Base-by-base conservation (phyloP, 345 rosid genomes). In the Murraya koenigii region DNA sequence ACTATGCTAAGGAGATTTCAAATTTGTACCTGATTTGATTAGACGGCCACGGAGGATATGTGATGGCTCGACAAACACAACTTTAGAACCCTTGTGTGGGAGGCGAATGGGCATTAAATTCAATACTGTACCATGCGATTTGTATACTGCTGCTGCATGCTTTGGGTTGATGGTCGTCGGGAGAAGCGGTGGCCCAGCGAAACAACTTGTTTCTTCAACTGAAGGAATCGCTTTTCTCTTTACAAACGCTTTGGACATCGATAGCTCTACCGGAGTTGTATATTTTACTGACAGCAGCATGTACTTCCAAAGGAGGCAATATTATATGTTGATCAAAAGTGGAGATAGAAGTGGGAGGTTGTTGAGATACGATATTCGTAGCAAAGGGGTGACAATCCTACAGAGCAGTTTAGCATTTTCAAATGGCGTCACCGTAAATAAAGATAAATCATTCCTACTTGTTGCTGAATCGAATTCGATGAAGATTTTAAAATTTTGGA, bases 71-170 rank as follows among this genome's bases (percentile, higher is more conserved):
- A 75, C 80, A 13, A 55, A 85, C 56, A 69, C 84, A 0, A 22
- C 33, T 22, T 20, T 49, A 52, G 91, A 87, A 33, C 82, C 83
- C 7, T 32, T 30, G 0, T 85, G 93, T 38, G 93, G 91, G 36
- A 87, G 90, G 77, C 87, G 88, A 6, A 36, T 90, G 33, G 91
- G 90, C 32, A 75, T 90, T 1, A 84, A 83, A 69, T 87, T 90
- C 71, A 78, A 80, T 78, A 14, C 33, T 1, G n/a, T 3, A 56
- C 87, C 88, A 0, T 83, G 90, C 9, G 87, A 88, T 25, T 86
- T 90, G 38, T 90, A 84, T 77, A 78, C 88, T 1, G 93, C 91
- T 10, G 93, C 88, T 36, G 91, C 93, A n/a, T 90, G 84, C 66
- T 83, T 71, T 17, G 93, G 93, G 23, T 80, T 88, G 1, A 56